phyloP scores from a whole-genome alignment of 768 basidiomycete species.

The Lactarius tabidus region DNA sequence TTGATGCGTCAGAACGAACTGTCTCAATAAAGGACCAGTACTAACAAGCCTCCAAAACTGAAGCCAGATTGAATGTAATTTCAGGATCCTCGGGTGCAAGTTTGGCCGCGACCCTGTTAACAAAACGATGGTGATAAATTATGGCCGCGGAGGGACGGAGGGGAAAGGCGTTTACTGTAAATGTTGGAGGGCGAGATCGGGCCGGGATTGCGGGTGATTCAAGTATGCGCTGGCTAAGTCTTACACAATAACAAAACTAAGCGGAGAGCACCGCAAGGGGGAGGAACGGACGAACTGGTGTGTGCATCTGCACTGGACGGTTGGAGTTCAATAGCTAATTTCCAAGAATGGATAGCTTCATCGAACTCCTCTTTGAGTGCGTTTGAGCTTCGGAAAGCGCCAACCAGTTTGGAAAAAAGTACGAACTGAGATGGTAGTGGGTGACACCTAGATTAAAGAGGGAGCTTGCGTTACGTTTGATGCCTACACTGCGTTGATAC shows the following conservation, averaged over 20 bases:
- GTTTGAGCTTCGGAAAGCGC: conserved; percentile 3
- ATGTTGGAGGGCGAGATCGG: conserved; percentile 84
- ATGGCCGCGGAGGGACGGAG: conserved; percentile 28
- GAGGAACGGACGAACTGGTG: conserved; percentile 55
- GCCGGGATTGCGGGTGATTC: conserved; percentile 70
- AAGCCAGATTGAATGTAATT: conserved; percentile 88
- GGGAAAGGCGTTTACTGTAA: conserved; percentile 51
- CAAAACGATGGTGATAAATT: conserved; percentile 27
- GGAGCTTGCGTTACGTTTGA: conserved; percentile 73
- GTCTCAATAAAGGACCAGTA: not conserved
- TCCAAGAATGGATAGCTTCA: conserved; percentile 81
- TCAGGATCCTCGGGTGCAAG: conserved; percentile 87
- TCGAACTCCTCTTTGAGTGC: conserved; percentile 71
- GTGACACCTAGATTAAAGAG: conserved; percentile 89
- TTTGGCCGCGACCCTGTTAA: conserved; percentile 69
- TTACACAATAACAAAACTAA: conserved; percentile 33
- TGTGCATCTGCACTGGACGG: conserved; percentile 84
- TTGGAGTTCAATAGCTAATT: conserved; percentile 75
- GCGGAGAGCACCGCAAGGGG: conserved; percentile 21
- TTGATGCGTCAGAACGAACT: conserved; percentile 6
- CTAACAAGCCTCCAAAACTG: conserved; percentile 85
- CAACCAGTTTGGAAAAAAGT: conserved; percentile 11
- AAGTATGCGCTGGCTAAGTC: conserved; percentile 90
- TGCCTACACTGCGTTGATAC: conserved; percentile 75
- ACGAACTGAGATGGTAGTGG: conserved; percentile 82